phyloP scores from a whole-genome alignment of 495 filamentous ascomycete genomes.

The Aspergillus ostianus region DNA sequence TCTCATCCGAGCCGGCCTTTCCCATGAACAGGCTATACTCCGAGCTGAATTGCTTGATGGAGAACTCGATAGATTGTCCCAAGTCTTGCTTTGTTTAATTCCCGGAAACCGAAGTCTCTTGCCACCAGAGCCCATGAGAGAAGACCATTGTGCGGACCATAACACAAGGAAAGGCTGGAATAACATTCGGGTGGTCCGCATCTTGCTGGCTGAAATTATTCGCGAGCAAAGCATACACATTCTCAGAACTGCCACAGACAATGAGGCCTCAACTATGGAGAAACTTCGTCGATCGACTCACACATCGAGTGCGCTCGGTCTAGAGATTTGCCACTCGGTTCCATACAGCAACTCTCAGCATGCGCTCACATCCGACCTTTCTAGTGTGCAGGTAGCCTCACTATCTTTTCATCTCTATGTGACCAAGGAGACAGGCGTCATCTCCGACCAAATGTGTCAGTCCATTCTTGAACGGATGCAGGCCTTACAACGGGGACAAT shows the following conservation, averaged over 20 bases:
- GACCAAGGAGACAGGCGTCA: neutral
- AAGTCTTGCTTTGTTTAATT: neutral
- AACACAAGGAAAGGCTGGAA: neutral
- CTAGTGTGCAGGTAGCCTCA: neutral
- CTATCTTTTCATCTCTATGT: constrained; percentile 9
- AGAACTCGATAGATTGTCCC: constrained; percentile 1
- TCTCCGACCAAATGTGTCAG: neutral
- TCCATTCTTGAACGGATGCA: constrained; percentile 1
- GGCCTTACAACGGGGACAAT: neutral
- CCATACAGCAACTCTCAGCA: neutral
- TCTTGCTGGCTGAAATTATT: constrained; percentile 2
- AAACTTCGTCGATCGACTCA: neutral
- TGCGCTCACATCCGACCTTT: neutral
- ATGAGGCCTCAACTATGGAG: neutral
- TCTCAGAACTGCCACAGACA: neutral
- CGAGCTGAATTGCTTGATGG: constrained; percentile 1
- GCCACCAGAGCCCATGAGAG: neutral
- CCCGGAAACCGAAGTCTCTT: neutral
- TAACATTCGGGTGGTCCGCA: constrained; percentile 7
- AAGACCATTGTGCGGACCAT: neutral
- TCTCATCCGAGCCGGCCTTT: neutral
- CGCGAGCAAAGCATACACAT: neutral
- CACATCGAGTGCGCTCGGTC: neutral
- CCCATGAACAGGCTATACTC: neutral
- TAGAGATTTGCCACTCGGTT: neutral